phyloP scores from a whole-genome alignment of 2,329 filamentous ascomycete species.

The Curvularia spicifera region DNA sequence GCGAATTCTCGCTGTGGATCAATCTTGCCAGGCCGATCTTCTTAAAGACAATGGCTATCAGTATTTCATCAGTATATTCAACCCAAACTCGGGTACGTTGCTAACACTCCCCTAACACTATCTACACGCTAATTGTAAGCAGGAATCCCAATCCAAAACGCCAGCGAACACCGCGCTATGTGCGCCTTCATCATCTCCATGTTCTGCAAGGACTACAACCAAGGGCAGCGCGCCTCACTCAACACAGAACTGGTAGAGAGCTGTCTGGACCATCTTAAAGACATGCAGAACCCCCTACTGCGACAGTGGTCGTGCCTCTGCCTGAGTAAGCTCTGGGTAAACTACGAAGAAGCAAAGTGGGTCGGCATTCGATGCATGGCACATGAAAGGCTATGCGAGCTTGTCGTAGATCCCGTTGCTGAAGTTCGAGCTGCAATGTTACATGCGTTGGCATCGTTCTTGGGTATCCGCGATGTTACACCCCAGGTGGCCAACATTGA shows the following conservation, averaged over 20 bases:
- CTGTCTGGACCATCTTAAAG: slow-evolving; percentile 81
- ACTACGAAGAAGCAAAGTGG: slow-evolving; percentile 93
- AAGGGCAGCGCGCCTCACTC: slow-evolving; percentile 90
- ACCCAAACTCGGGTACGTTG: slow-evolving; percentile 69
- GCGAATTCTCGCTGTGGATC: slow-evolving; percentile 90
- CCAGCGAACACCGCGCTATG: slow-evolving; percentile 96
- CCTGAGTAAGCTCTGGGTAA: slow-evolving; percentile 91
- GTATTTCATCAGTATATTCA: slow-evolving; percentile 93
- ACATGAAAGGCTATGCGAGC: slow-evolving; percentile 77
- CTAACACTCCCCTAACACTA: neutral
- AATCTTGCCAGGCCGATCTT: slow-evolving; percentile 89
- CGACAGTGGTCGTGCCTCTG: slow-evolving; percentile 96
- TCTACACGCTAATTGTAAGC: slow-evolving; percentile 19
- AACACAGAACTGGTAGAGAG: slow-evolving; percentile 88
- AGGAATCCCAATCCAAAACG: slow-evolving; percentile 81
- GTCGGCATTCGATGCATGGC: slow-evolving; percentile 89
- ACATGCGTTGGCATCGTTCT: slow-evolving; percentile 89
- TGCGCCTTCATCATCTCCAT: slow-evolving; percentile 97
- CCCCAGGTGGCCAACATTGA: slow-evolving; percentile 90
- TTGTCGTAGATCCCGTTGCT: slow-evolving; percentile 84
- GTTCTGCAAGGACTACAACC: slow-evolving; percentile 93
- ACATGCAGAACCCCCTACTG: slow-evolving; percentile 85
- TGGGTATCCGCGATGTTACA: slow-evolving; percentile 91
- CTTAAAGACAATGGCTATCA: slow-evolving; percentile 97
- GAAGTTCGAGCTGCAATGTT: slow-evolving; percentile 94